Conservation (phyloP, 192 early-diverging fungal species). For the Globomyces pollinis-pini region DNA sequence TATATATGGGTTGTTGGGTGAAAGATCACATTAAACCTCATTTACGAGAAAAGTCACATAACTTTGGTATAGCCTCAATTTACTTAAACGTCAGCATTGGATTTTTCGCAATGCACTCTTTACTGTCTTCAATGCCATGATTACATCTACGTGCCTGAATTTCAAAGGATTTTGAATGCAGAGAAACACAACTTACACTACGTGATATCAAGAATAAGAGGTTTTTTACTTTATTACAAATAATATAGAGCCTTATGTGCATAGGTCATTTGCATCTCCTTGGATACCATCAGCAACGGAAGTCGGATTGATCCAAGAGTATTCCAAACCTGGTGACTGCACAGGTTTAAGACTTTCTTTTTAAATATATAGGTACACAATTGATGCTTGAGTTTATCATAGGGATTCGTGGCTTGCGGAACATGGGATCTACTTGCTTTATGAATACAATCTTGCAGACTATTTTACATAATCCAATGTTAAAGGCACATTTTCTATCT, state of each 20-base stretch:
- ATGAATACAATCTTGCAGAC: constrained; percentile 91
- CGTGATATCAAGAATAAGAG: constrained; percentile 37
- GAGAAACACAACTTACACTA: constrained; percentile 34
- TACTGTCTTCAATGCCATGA: constrained; percentile 74
- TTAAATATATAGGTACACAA: too few relatives aligned
- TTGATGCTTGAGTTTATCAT: constrained; percentile 8
- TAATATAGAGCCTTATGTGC: constrained; percentile 34
- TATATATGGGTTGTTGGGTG: constrained; percentile 67
- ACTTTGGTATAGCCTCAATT: constrained; percentile 23
- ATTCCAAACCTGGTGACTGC: constrained; percentile 38
- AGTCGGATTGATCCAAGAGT: constrained; percentile 34
- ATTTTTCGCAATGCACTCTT: constrained; percentile 57
- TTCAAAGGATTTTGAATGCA: constrained; percentile 40
- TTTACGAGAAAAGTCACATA: constrained; percentile 14
- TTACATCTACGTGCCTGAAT: constrained; percentile 74
- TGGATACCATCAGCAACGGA: constrained; percentile 61
- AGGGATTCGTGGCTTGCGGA: constrained; percentile 79
- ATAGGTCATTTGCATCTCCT: constrained; percentile 32
- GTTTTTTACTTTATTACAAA: not conserved
- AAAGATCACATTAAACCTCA: constrained; percentile 41
- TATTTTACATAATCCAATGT: constrained; percentile 83
- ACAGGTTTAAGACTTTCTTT: too few relatives aligned
- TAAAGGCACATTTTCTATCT: constrained; percentile 84
- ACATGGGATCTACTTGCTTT: constrained; percentile 94
- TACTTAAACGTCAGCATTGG: constrained; percentile 45